Evolutionary conservation across 495 filamentous ascomycete species (phyloP).

Genomic region (Xylaria scruposa): DNA sequence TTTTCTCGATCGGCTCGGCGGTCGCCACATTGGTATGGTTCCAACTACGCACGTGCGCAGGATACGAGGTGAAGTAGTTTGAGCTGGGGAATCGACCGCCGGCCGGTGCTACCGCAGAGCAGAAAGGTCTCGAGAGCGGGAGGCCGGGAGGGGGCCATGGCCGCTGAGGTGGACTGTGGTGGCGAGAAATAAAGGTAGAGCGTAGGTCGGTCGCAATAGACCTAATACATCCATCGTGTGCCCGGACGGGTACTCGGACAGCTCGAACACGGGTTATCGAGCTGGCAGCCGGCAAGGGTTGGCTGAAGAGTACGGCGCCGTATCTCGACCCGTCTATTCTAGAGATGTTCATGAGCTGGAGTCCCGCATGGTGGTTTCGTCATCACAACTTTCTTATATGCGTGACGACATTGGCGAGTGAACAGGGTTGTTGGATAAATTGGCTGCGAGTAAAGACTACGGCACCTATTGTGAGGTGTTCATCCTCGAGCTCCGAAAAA

Average conservation of each 20-base stretch:
- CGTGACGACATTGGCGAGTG: constrained; percentile 28
- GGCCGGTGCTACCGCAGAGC: constrained; percentile 31
- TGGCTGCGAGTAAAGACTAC: background rate
- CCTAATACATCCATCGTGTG: constrained; percentile 21
- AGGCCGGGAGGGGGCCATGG: constrained; percentile 19
- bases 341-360: constrained; percentile 59
- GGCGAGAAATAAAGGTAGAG: constrained; percentile 9
- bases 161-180: constrained; percentile 3
- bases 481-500: background rate
- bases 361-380: constrained; percentile 52
- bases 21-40: constrained; percentile 28
- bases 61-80: constrained; percentile 28
- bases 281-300: constrained; percentile 41
- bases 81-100: constrained; percentile 23
- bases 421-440: constrained; percentile 20
- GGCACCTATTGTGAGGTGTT: background rate
- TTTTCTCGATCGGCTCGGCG: background rate
- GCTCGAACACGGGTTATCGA: constrained; percentile 25
- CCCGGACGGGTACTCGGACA: constrained; percentile 19
- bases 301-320: constrained; percentile 54
- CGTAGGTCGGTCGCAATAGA: constrained; percentile 14
- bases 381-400: constrained; percentile 47
- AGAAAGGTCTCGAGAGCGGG: constrained; percentile 23
- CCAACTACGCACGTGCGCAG: constrained; percentile 29
- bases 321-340: constrained; percentile 60